Evolutionary conservation across 345 rosid species (phyloP).

Genomic region (Salix caprea): DNA sequence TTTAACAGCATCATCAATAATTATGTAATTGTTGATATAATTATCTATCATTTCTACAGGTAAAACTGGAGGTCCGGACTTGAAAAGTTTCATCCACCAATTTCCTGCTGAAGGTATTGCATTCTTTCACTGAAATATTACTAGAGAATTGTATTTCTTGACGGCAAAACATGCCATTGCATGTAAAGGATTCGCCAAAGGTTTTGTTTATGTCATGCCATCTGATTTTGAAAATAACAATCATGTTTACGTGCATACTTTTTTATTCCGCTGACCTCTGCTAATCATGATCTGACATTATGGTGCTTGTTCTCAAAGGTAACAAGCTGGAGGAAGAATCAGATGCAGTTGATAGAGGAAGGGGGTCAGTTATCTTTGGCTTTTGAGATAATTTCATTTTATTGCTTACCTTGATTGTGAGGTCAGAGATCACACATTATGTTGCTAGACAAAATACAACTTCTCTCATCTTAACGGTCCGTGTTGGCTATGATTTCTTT

Average conservation of each 20-base stretch:
- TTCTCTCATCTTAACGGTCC: background rate
- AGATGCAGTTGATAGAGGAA: slow-evolving; percentile 27
- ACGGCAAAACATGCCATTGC: slow-evolving; percentile 3
- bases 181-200: slow-evolving; percentile 1
- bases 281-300: slow-evolving; percentile 6
- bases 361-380: slow-evolving; percentile 27
- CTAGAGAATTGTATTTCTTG: background rate
- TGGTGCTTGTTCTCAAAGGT: slow-evolving; percentile 37
- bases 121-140: slow-evolving; percentile 1
- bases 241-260: background rate
- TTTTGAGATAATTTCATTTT: background rate
- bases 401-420: background rate
- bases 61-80: slow-evolving; percentile 72
- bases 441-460: background rate
- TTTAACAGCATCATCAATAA: background rate
- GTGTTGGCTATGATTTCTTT: background rate
- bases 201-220: background rate
- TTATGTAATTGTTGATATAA: slow-evolving; percentile 6
- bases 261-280: background rate
- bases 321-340: slow-evolving; percentile 39
- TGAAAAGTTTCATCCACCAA: slow-evolving; percentile 77
- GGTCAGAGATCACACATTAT: background rate
- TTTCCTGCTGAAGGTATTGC: slow-evolving; percentile 65
- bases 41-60: slow-evolving; percentile 32
- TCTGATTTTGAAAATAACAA: background rate